Base-by-base conservation (phyloP, 2,329 filamentous ascomycete species). In the Penicillium brasilianum region DNA sequence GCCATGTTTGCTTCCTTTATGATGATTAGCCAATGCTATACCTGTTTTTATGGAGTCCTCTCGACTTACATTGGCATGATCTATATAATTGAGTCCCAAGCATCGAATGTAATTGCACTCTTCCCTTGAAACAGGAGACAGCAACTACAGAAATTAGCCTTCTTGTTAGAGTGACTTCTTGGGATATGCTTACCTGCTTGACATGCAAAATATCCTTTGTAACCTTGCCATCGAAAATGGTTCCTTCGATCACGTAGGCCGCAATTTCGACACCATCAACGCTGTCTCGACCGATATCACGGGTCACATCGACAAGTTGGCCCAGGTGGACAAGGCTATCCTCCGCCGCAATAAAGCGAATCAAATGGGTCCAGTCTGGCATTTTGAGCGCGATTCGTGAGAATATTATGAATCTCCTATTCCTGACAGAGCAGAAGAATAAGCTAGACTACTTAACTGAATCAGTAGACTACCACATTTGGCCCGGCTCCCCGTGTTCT, bases 281-380 rank as follows among this genome's bases (percentile, higher is more conserved):
- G 20, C 32, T 65, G 36, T 72, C 70, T 11, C 61, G 62, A 11
- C 72, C 72, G 43, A 73, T 58, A 62, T 75, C 73, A 0, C 64
- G 66, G 4, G 57, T 60, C 3, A 64, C 61, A 54, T 75, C 71
- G n/a, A 73, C 64, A 2, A 74, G 49, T 55, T 74, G 70, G 13
- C 73, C 73, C 4, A 75, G 65, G 36, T 75, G 72, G 22, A 66
- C 56, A 25, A 69, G 66, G 39, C 58, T 65, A 57, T 74, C 73
- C 54, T 75, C 73, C 7, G 62, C 60, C 30, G 72, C 71, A 37
- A 74, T 65, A 59, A 75, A 75, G 7, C 71, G 71, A 55, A 75
- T 64, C 2, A 75, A 56, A 46, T 74, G 72, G 34, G 73, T 74
- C 72, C 72, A 74, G 37, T 64, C 61, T 14, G 61, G 55, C 64